Evolutionary conservation across 306 rosid genomes (phyloP).

Genomic region (Castanea sativa): DNA sequence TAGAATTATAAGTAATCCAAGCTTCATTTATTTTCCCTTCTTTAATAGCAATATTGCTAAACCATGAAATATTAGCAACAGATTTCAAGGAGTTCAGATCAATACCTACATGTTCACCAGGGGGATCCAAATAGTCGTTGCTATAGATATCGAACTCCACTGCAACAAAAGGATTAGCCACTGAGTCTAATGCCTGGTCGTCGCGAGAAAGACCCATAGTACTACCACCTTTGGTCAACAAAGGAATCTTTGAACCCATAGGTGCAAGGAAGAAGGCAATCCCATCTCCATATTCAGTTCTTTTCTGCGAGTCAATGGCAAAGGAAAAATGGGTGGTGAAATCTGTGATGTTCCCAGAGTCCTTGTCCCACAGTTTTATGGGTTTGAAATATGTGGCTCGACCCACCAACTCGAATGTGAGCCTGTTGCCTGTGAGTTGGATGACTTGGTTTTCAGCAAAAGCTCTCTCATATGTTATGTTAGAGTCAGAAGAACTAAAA

Average conservation of each 20-base stretch:
- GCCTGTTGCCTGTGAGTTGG: conserved; percentile 16
- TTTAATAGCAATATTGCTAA: conserved; percentile 3
- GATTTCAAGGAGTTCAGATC: conserved; percentile 34
- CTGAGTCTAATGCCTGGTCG: conserved; percentile 1
- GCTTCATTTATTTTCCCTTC: conserved; percentile 24
- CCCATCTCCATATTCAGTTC: conserved; percentile 21
- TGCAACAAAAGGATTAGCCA: conserved; percentile 38
- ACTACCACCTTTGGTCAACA: conserved; percentile 21
- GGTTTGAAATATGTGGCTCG: conserved; percentile 30
- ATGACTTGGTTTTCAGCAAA: not conserved
- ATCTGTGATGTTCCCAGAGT: conserved; percentile 31
- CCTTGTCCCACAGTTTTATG: conserved; percentile 38
- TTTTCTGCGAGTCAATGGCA: conserved; percentile 20
- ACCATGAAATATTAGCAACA: conserved; percentile 25
- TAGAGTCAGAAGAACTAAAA: too few species aligned
- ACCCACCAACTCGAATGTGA: conserved; percentile 24
- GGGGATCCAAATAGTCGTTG: conserved; percentile 19
- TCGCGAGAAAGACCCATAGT: conserved; percentile 43
- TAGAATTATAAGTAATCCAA: conserved; percentile 4
- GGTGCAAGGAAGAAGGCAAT: conserved; percentile 53
- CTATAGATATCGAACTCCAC: conserved; percentile 48
- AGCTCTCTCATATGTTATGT: too few species aligned
- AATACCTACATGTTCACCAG: conserved; percentile 38
- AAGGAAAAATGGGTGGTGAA: conserved; percentile 46
- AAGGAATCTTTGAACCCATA: conserved; percentile 16